Percentiles rank a stretch among this genome's conserved stretches.
Conservation (phyloP, 129 eudicot species). For the Centella asiatica region DNA sequence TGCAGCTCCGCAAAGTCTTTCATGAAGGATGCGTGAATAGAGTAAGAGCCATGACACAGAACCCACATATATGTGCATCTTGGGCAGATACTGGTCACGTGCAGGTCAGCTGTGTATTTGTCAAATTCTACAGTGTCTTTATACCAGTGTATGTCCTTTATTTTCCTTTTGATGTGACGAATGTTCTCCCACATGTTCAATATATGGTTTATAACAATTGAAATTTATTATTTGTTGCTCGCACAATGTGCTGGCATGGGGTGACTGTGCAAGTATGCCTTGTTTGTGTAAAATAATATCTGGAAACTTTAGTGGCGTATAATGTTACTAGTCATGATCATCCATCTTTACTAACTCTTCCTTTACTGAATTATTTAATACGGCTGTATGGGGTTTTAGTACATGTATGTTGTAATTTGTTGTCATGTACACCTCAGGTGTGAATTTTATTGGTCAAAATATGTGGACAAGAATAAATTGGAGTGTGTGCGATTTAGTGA, state of each 20-base stretch:
- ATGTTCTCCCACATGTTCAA: neutral
- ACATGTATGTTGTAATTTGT: no score
- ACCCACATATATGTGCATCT: constrained; percentile 87
- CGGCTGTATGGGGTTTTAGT: no score
- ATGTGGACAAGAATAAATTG: no score
- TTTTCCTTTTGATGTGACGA: neutral
- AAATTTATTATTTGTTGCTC: neutral
- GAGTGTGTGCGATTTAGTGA: no score
- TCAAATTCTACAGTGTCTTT: neutral
- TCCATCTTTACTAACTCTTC: no score
- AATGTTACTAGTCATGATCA: no score
- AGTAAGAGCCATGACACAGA: constrained; percentile 93
- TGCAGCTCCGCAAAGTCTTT: constrained; percentile 74
- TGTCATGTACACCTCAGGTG: no score
- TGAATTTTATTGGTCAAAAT: no score
- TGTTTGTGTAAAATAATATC: no score
- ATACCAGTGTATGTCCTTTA: neutral
- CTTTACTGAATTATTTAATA: no score
- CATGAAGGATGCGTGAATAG: constrained; percentile 92
- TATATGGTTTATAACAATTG: neutral
- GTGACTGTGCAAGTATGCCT: no score
- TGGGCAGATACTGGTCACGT: constrained; percentile 90
- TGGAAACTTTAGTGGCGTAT: no score
- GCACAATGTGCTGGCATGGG: neutral
- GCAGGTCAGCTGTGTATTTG: constrained; percentile 42